These are phyloP conservation scores for Colletotrichum acutatum DNA, from an alignment of 2,329 filamentous ascomycete genomes.

Conservation along the genomic window DNA sequence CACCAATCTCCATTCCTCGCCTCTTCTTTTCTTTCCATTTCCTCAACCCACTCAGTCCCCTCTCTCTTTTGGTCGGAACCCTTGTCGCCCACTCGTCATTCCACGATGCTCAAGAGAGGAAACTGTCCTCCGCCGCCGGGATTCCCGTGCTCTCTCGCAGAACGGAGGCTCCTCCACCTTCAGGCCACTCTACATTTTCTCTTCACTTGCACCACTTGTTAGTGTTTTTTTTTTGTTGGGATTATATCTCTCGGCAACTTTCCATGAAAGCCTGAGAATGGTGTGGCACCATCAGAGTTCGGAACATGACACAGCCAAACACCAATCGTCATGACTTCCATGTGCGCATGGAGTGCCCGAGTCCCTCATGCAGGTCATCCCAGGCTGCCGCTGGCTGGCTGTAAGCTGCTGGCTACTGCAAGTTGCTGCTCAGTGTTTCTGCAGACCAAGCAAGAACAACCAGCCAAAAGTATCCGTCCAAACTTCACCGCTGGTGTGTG, in stretches of 20 bases:
- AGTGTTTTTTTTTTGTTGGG: constrained; percentile 20
- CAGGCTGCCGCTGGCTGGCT: constrained; percentile 1
- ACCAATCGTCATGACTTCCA: constrained; percentile 13
- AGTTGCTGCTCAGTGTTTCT: neutral
- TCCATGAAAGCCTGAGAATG: constrained; percentile 15
- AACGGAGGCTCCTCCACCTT: neutral
- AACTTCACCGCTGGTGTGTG: neutral
- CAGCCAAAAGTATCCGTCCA: neutral
- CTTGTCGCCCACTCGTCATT: constrained; percentile 17
- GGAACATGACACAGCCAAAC: constrained; percentile 31
- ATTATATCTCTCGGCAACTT: constrained; percentile 14
- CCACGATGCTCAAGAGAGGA: constrained; percentile 14
- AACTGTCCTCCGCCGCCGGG: constrained; percentile 19
- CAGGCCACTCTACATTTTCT: neutral
- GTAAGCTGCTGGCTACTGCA: neutral
- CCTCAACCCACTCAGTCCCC: constrained; percentile 11
- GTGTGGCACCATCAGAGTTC: constrained; percentile 27
- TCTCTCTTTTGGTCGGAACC: neutral
- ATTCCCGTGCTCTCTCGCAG: constrained; percentile 18
- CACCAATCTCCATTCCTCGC: constrained; percentile 1
- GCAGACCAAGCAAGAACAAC: neutral
- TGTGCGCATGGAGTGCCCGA: constrained; percentile 23
- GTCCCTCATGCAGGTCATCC: constrained; percentile 29
- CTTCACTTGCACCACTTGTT: neutral
- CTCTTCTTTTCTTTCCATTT: neutral